Base-by-base conservation (phyloP, 2,329 filamentous ascomycete genomes). In the Penicillium sp. region DNA sequence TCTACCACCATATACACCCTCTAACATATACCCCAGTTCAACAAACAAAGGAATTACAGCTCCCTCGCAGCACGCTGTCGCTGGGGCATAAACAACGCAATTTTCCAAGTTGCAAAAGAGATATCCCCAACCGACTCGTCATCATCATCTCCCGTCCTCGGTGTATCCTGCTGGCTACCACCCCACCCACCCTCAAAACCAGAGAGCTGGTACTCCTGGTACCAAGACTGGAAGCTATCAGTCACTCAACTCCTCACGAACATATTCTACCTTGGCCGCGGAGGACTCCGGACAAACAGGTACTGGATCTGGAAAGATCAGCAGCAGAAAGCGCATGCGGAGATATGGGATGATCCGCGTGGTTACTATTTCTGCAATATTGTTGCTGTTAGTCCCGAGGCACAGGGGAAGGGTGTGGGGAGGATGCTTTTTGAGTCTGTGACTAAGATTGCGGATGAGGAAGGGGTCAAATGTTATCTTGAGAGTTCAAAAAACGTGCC, bases 331-430 rank as follows among this genome's bases (percentile, higher is more conserved):
- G 86, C 83, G 1, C 88, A 90, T 60, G 73, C 75, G 1, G 76
- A 84, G 49, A 76, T 90, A 7, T 91, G 88, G 88, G 84, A 79
- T 0, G 87, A 89, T 61, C 79, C 82, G 0, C 77, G 79, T n/a
- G 89, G 89, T 0, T 91, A 91, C 65, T 91, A 90, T 68, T 91
- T 91, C 64, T 86, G 89, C 61, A 91, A 91, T 66, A 90, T 91
- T 57, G 87, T 91, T 70, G 87, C 88, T 0, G 87, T 91, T 1
- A 69, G 83, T n/a, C 87, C 88, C 0, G 82, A 84, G 52, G 80
- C 79, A 22, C 89, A 91, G 72, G 86, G 87, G 0, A 82, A 79
- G 59, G 88, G 88, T 0, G 82, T 91, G 5, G 89, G 88, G 0
- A 84, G 82, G 58, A 77, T 80, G 60, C 73, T 91, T 65, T 87